These are phyloP conservation scores for Martiniozyma abietophila DNA, from an alignment of 805 yeast genomes.

Conservation along the genomic window DNA sequence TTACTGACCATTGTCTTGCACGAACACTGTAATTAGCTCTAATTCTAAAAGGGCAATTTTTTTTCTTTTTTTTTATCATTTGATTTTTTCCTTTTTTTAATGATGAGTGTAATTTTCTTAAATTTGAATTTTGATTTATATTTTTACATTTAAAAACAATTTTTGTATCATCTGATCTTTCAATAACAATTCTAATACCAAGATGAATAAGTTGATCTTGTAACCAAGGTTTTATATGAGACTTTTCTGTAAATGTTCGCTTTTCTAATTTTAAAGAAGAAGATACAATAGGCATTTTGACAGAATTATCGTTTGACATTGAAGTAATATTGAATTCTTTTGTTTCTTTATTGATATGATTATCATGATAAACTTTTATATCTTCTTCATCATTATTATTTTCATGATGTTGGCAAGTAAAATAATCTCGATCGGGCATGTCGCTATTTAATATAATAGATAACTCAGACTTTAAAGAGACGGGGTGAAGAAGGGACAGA, in stretches of 20 bases:
- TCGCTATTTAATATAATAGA: too few relatives aligned
- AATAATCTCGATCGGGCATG: too few relatives aligned
- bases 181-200: conserved; percentile 51
- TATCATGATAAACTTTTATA: too few relatives aligned
- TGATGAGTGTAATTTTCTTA: conserved; percentile 12
- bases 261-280: conserved; percentile 15
- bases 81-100: neutral
- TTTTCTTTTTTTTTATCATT: conserved; percentile 20
- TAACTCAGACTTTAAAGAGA: too few relatives aligned
- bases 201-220: conserved; percentile 36
- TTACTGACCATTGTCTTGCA: conserved; percentile 48
- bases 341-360: too few relatives aligned
- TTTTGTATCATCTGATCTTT: conserved; percentile 50
- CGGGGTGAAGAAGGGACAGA: too few relatives aligned
- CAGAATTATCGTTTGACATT: too few relatives aligned
- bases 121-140: conserved; percentile 1
- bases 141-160: conserved; percentile 55
- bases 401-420: too few relatives aligned
- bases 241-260: conserved; percentile 31
- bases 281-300: too few relatives aligned
- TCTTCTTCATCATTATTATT: too few relatives aligned
- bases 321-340: too few relatives aligned
- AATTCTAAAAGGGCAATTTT: conserved; percentile 50
- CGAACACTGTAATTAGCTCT: conserved; percentile 52
- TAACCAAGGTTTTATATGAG: conserved; percentile 56